Base-by-base conservation (phyloP, 2,329 filamentous ascomycete genomes). In the Ceratocystis eucalypticola region DNA sequence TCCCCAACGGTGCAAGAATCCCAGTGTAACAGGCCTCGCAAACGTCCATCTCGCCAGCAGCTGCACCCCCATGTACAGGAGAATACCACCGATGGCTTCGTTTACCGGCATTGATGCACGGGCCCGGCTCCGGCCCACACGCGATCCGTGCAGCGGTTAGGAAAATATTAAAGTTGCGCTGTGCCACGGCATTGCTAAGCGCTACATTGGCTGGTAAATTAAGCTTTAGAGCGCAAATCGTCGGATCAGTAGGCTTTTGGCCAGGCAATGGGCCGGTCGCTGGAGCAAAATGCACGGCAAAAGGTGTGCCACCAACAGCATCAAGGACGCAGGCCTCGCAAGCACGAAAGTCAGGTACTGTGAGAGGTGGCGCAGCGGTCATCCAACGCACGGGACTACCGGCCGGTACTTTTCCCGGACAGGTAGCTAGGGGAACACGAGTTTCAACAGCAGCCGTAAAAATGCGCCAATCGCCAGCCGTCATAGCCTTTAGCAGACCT, bases 261-360 rank as follows among this genome's bases (percentile, higher is more conserved):
- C 53, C 53, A 17, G 22, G 53, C 28, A 25, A 5, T 12, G 20
- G 48, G 17, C 17, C n/a, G 28, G 64, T n/a, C 0, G 68, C 70
- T 0, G 53, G 69, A 20, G 71, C 71, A 59, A 75, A 77, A 7
- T 74, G 70, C 4, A 62, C 45, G 0, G 67, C 72, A 5, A 77
- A 73, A 0, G 62, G 62, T 0, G 75, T 76, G 2, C 71, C 55
- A 0, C 70, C 72, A 5, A 76, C n/a, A 12, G 71, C 72, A 20
- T 76, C 75, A 10, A 76, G 66, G 66, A 73, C 76, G 25, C 75
- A 77, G 1, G 73, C 66, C 57, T 76, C 73, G 63, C 76, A 77
- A 0, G 74, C 69, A 3, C 69, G 68, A 55, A 76, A 55, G 0
- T 70, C 68, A 1, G 73, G 67, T 2, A 75, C 71, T 8, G 62